Conservation (phyloP, 345 rosid species). For the Aquilaria malaccensis region DNA sequence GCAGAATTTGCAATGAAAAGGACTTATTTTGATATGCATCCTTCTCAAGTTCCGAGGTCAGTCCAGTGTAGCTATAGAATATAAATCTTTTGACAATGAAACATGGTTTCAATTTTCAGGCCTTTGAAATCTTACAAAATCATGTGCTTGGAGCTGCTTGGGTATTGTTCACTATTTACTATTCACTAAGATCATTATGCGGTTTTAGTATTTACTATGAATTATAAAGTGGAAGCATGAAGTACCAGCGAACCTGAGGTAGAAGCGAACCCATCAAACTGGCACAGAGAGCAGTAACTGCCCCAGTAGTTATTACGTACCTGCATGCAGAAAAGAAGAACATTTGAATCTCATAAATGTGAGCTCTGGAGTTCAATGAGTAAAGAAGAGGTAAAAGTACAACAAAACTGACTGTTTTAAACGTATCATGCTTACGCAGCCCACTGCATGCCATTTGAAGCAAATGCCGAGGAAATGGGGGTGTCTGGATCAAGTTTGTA, state of each 20-base stretch:
- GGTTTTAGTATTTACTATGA: not conserved
- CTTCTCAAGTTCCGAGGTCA: not conserved
- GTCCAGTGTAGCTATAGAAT: too few relatives aligned
- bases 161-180: not conserved
- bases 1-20: not conserved
- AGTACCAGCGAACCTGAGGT: conserved; percentile 38
- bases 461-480: conserved; percentile 70
- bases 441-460: conserved; percentile 69
- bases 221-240: not conserved
- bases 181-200: not conserved
- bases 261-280: conserved; percentile 68
- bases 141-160: not conserved
- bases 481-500: conserved; percentile 53
- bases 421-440: conserved; percentile 44
- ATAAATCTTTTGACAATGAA: too few relatives aligned
- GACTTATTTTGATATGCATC: not conserved
- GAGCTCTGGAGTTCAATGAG: not conserved
- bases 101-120: too few relatives aligned
- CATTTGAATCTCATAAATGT: not conserved
- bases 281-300: conserved; percentile 59
- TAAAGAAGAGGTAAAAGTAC: not conserved
- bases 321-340: conserved; percentile 22
- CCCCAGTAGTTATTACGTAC: conserved; percentile 52
- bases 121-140: too few relatives aligned
- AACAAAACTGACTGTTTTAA: not conserved